Evolutionary conservation across 2,329 filamentous ascomycete species (phyloP).

Genomic region (Cryphonectria parasitica): DNA sequence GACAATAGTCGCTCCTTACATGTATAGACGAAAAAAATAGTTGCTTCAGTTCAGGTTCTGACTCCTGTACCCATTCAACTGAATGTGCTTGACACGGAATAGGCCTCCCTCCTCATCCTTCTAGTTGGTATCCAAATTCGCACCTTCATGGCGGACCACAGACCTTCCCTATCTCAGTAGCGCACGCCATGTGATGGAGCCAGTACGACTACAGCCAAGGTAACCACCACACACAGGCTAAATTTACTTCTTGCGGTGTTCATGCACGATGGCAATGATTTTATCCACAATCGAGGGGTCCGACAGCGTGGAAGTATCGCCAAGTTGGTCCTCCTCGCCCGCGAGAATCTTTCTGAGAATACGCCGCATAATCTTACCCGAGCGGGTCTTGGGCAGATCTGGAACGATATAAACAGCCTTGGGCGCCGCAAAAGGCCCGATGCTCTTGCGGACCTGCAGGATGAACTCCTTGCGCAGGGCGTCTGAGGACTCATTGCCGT

Average conservation of each 20-base stretch:
- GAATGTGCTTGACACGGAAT: conserved; percentile 13
- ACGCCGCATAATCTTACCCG: conserved; percentile 98
- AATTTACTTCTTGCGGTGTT: conserved; percentile 56
- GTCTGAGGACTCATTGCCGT: conserved; percentile 75
- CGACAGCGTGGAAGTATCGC: conserved; percentile 90
- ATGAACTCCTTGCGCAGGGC: conserved; percentile 91
- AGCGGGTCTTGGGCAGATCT: conserved; percentile 95
- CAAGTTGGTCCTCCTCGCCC: conserved; percentile 95
- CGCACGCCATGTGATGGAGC: neutral
- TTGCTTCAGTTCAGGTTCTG: neutral
- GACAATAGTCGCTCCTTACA: neutral
- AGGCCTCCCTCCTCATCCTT: conserved; percentile 6
- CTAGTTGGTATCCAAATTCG: neutral
- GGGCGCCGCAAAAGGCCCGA: conserved; percentile 94
- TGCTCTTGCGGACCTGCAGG: conserved; percentile 94
- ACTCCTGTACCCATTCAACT: conserved; percentile 5
- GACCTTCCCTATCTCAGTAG: neutral
- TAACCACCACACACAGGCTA: neutral
- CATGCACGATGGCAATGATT: conserved; percentile 83
- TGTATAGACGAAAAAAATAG: neutral
- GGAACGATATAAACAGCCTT: conserved; percentile 91
- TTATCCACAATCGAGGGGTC: conserved; percentile 87
- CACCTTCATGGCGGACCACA: neutral
- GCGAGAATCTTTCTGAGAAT: conserved; percentile 97
- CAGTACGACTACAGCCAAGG: neutral